These are phyloP conservation scores for Globisporangium takayamanum DNA, from an alignment of 352 stramenopile genomes.

Conservation along the genomic window DNA sequence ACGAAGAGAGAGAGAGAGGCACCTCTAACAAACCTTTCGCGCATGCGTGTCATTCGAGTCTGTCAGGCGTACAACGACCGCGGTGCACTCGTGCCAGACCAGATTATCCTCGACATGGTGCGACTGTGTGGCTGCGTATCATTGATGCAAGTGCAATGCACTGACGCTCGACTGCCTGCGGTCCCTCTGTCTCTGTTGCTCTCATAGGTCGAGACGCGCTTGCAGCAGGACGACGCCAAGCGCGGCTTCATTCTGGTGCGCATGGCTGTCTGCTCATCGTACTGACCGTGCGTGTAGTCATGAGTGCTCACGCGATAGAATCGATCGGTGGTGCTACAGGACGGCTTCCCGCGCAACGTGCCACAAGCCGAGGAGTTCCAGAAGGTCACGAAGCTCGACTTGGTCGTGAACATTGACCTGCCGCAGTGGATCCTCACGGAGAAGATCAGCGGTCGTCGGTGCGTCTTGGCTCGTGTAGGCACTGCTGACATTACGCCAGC, in stretches of 20 bases:
- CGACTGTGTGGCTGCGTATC: neutral
- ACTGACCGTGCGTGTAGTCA: neutral
- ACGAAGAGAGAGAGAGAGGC: neutral
- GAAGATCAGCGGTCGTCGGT: conserved; percentile 87
- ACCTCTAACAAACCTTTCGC: too few relatives aligned
- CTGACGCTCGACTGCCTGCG: neutral
- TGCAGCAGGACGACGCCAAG: conserved; percentile 64
- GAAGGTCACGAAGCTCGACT: conserved; percentile 60
- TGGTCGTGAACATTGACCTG: conserved; percentile 87
- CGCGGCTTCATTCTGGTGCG: conserved; percentile 75
- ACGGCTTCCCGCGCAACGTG: conserved; percentile 88
- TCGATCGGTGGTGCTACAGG: conserved; percentile 16
- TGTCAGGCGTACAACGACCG: conserved; percentile 78
- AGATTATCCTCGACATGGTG: conserved; percentile 88
- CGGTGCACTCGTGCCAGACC: conserved; percentile 79
- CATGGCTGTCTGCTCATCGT: neutral
- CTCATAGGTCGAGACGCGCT: conserved; percentile 57
- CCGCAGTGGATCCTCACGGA: conserved; percentile 84
- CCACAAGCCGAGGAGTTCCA: conserved; percentile 82
- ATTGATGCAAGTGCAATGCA: neutral
- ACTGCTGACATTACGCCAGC: neutral
- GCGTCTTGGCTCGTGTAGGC: conserved; percentile 4
- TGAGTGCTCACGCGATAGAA: neutral
- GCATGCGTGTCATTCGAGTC: neutral
- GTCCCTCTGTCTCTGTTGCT: neutral